These are phyloP conservation scores for Myriosclerotinia scirpicola DNA, from an alignment of 2,329 filamentous ascomycete species.

Conservation along the genomic window DNA sequence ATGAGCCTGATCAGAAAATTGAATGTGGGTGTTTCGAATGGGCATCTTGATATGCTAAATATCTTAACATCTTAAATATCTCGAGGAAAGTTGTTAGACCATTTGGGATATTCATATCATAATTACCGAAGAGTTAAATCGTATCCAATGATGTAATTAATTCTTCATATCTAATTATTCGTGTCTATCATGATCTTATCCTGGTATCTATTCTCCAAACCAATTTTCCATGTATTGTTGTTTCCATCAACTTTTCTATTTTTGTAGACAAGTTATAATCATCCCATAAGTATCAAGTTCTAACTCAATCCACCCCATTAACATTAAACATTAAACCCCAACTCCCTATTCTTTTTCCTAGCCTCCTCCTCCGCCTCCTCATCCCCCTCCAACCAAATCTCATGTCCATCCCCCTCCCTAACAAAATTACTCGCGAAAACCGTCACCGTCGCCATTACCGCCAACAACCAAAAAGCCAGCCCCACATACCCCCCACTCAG, in stretches of 20 bases:
- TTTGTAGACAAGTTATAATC: too few species aligned
- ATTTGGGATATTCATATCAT: too few species aligned
- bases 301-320: background rate
- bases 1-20: too few species aligned
- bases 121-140: background rate
- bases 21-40: too few species aligned
- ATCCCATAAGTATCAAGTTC: too few species aligned
- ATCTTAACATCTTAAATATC: too few species aligned
- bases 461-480: conserved; percentile 45
- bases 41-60: too few species aligned
- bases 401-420: conserved; percentile 62
- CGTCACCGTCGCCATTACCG: conserved; percentile 53
- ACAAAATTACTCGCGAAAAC: conserved; percentile 54
- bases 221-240: background rate
- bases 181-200: background rate
- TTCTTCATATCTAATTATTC: too few species aligned
- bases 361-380: conserved; percentile 46
- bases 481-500: conserved; percentile 58
- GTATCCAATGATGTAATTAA: background rate
- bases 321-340: conserved; percentile 22
- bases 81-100: too few species aligned
- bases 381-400: conserved; percentile 64
- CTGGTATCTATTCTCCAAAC: background rate
- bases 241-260: too few species aligned
- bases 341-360: conserved; percentile 30